Percentiles rank a stretch among this genome's conserved stretches.
These are phyloP conservation scores for Fusarium illudens DNA, from an alignment of 2,329 filamentous ascomycete genomes.

Conservation along the genomic window DNA sequence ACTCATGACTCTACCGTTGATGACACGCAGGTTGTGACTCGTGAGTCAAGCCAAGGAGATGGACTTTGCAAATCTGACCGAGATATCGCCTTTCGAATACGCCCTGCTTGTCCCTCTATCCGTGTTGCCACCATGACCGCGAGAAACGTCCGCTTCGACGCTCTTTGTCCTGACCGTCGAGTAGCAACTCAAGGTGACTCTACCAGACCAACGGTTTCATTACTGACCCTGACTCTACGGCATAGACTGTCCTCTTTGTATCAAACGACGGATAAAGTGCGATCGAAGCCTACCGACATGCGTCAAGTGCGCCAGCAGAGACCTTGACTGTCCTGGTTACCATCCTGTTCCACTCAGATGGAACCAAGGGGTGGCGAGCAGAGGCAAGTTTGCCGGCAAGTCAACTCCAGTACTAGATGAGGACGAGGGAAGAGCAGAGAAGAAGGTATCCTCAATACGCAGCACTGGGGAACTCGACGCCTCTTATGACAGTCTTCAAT, in stretches of 20 bases:
- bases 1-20: not conserved
- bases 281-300: conserved; percentile 32
- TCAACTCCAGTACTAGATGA: conserved; percentile 2
- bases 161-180: conserved; percentile 19
- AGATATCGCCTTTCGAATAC: not conserved
- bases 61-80: not conserved
- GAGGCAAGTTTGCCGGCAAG: conserved; percentile 28
- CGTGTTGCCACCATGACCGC: not conserved
- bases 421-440: not conserved
- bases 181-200: conserved; percentile 26
- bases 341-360: conserved; percentile 28
- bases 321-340: conserved; percentile 29
- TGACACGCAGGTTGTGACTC: not conserved
- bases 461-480: not conserved
- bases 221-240: not conserved
- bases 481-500: not conserved
- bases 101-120: not conserved
- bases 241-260: conserved; percentile 30
- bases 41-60: not conserved
- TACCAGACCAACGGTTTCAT: too few species aligned
- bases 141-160: conserved; percentile 28
- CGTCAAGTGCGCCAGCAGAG: conserved; percentile 30
- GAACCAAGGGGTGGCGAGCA: conserved; percentile 35
- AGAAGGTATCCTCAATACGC: not conserved
- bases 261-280: conserved; percentile 32